Evolutionary conservation across 148 eudicot species (phyloP), one percentile per base, ranked within the genome.

Genomic region (Drosera capensis): DNA sequence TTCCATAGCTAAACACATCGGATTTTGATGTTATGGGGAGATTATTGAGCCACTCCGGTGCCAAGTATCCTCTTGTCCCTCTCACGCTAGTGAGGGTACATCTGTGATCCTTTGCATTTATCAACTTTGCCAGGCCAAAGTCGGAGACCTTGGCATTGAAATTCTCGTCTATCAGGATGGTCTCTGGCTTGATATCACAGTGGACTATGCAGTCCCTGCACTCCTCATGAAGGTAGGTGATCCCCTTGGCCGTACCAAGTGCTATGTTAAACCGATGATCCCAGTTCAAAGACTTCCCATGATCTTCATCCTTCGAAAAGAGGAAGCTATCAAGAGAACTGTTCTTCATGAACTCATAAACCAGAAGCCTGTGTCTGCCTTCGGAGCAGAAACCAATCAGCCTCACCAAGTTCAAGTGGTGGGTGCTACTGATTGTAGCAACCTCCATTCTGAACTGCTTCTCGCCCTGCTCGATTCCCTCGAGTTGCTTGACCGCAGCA

Each of bases 371-470:
- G 60, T 86, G 96, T 0, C 67, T 58, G 23, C 88, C 85, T 51
- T 86, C 85, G 0, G 94, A 82, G 49, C 96, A 86, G 43, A 82
- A 86, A 14, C 94, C 96, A 6, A 80, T 77, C 58, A 88, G 34
- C 49, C 86, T 72, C 40, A 88, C 86, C 52, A 88, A 54, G 57
- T 88, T 88, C 57, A 83, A 60, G 65, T 88, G 96, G 52, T 88
- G 94, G 30, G 94, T 88, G 56, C 94, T 83, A 43, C 86, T 80
- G 14, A 88, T 88, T 11, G 94, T 80, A n/a, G 94, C 94, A 7
- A 88, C 96, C 54, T 88, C 96, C 92, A 83, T 80, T 41, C 94
- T 61, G 54, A 88, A 88, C 51, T 88, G 94, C 50, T 71, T 88
- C 72, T 88, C 96, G 4, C 94, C 96, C 46, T 83, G 94, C 57